phyloP scores from a whole-genome alignment of 1,284 basidiomycete species.

The Cutaneotrichosporon dermatis region DNA sequence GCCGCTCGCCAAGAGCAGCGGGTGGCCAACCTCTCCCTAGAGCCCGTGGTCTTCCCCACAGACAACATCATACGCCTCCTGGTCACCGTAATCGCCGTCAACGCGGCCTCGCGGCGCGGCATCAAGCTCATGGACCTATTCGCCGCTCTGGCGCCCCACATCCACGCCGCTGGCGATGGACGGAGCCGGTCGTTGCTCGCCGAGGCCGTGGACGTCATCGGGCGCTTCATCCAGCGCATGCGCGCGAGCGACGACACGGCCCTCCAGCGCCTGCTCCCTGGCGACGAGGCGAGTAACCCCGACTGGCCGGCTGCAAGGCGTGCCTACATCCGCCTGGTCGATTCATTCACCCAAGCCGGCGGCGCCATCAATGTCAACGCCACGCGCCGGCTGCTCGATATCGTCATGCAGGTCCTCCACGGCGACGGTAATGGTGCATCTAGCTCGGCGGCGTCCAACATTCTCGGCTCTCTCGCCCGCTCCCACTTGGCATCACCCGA shows the following conservation, averaged over 20 bases:
- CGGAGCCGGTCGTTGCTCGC: slow-evolving; percentile 56
- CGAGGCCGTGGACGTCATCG: slow-evolving; percentile 66
- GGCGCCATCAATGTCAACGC: slow-evolving; percentile 55
- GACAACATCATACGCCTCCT: slow-evolving; percentile 69
- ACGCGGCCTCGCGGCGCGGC: slow-evolving; percentile 61
- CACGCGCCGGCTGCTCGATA: slow-evolving; percentile 57
- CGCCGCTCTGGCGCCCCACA: slow-evolving; percentile 57
- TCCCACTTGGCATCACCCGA: slow-evolving; percentile 33
- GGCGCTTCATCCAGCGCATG: slow-evolving; percentile 25
- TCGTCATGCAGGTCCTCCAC: slow-evolving; percentile 59
- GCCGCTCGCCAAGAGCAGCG: slow-evolving; percentile 56
- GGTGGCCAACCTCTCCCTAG: slow-evolving; percentile 55
- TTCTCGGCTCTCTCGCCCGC: slow-evolving; percentile 30
- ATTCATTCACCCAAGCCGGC: slow-evolving; percentile 57
- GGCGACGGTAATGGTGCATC: slow-evolving; percentile 7
- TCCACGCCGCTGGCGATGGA: slow-evolving; percentile 50
- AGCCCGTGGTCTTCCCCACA: slow-evolving; percentile 57
- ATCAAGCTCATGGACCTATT: slow-evolving; percentile 65
- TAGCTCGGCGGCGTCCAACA: slow-evolving; percentile 22
- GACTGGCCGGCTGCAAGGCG: slow-evolving; percentile 59
- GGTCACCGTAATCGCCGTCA: slow-evolving; percentile 73
- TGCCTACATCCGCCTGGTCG: slow-evolving; percentile 62
- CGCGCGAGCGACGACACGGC: slow-evolving; percentile 35
- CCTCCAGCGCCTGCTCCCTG: slow-evolving; percentile 52
- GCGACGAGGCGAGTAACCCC: slow-evolving; percentile 51